phyloP scores from a whole-genome alignment of 805 yeast genomes.

The Cyberlindnera xishuangbannaensis region DNA sequence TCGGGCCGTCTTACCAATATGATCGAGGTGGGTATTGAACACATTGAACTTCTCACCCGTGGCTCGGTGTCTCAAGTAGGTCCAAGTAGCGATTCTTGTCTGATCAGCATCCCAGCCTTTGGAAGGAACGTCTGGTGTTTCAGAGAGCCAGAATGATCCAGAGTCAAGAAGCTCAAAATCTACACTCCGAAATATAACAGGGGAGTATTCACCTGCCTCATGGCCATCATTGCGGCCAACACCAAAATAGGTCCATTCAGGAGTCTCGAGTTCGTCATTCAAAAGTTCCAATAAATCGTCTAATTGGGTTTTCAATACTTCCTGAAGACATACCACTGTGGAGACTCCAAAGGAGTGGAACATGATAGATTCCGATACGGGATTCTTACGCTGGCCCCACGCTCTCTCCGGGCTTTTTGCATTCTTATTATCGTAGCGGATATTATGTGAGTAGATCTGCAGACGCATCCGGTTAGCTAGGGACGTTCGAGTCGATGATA shows the following conservation, averaged over 20 bases:
- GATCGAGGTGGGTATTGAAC: slow-evolving; percentile 49
- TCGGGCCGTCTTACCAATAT: slow-evolving; percentile 41
- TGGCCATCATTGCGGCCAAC: slow-evolving; percentile 51
- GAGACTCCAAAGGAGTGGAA: slow-evolving; percentile 30
- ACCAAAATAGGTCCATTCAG: slow-evolving; percentile 39
- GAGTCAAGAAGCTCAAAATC: slow-evolving; percentile 35
- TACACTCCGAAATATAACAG: slow-evolving; percentile 35
- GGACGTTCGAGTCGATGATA: too few relatives aligned
- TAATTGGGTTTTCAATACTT: slow-evolving; percentile 41
- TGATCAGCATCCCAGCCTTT: slow-evolving; percentile 45
- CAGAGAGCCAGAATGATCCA: slow-evolving; percentile 48
- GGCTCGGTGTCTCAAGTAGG: slow-evolving; percentile 25
- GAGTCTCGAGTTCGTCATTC: slow-evolving; percentile 19
- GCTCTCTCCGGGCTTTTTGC: slow-evolving; percentile 35
- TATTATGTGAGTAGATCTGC: slow-evolving; percentile 37
- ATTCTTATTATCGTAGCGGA: slow-evolving; percentile 36
- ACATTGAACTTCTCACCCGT: slow-evolving; percentile 21
- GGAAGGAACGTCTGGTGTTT: slow-evolving; percentile 49
- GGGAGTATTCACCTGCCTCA: slow-evolving; percentile 44
- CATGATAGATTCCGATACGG: slow-evolving; percentile 35
- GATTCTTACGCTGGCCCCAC: slow-evolving; percentile 38
- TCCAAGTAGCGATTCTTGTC: slow-evolving; percentile 33
- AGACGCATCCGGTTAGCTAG: slow-evolving; percentile 3
- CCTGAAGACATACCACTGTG: slow-evolving; percentile 43
- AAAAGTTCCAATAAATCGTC: slow-evolving; percentile 34